Percentiles rank a stretch among this genome's conserved stretches.
phyloP scores from a whole-genome alignment of 177 flowering plant genomes.

The Vitis hybrid region DNA sequence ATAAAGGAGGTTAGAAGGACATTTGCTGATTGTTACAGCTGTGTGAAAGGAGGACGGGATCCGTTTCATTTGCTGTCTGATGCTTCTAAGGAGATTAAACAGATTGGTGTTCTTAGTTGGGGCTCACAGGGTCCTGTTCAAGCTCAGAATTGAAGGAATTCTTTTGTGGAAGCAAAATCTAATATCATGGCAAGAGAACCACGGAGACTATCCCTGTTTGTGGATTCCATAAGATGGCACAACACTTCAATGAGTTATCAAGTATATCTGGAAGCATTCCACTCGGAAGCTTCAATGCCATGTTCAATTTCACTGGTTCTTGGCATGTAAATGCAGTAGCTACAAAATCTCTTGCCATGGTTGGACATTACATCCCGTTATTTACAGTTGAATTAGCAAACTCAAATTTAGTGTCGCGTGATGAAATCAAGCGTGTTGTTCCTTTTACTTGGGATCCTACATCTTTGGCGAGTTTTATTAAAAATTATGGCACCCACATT shows the following conservation, averaged over 20 bases:
- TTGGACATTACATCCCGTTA: slow-evolving; percentile 67
- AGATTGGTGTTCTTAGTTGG: too few relatives aligned
- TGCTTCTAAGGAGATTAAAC: too few relatives aligned
- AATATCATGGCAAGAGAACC: too few relatives aligned
- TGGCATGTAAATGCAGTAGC: slow-evolving; percentile 82
- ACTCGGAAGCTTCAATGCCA: slow-evolving; percentile 81
- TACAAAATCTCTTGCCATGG: slow-evolving; percentile 92
- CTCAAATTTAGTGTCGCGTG: slow-evolving; percentile 47
- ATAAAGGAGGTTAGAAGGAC: too few relatives aligned
- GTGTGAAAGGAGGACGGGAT: too few relatives aligned
- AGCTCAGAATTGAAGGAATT: too few relatives aligned
- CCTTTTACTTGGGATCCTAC: slow-evolving; percentile 94
- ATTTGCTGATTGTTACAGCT: too few relatives aligned
- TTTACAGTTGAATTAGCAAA: slow-evolving; percentile 57
- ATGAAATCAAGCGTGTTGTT: slow-evolving; percentile 78
- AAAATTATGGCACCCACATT: slow-evolving; percentile 93
- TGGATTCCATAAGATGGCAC: slow-evolving; percentile 35
- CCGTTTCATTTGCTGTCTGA: too few relatives aligned
- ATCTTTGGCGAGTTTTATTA: slow-evolving; percentile 94
- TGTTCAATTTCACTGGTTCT: not conserved
- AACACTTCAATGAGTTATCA: slow-evolving; percentile 68
- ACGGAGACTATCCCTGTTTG: too few relatives aligned
- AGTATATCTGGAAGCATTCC: slow-evolving; percentile 53
- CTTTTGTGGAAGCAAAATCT: too few relatives aligned
- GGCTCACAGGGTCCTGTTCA: too few relatives aligned